Evolutionary conservation across 768 basidiomycete species (phyloP).

Genomic region (Kwoniella pini): DNA sequence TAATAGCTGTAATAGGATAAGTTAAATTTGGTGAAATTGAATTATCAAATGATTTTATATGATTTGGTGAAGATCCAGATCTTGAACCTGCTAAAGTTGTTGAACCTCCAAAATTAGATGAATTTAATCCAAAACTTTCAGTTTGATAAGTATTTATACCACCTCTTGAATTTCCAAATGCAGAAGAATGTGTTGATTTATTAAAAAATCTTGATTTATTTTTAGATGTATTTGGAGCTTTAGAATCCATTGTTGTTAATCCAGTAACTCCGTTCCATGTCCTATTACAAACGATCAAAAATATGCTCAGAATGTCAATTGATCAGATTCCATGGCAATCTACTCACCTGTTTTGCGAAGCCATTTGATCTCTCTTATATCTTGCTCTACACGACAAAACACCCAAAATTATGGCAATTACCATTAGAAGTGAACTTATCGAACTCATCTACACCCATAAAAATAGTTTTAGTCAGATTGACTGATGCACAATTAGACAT

Average conservation of each 20-base stretch:
- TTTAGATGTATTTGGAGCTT: slow-evolving; percentile 15
- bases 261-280: slow-evolving; percentile 38
- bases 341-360: slow-evolving; percentile 27
- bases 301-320: too few relatives aligned
- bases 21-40: background rate
- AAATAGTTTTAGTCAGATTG: too few relatives aligned
- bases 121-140: slow-evolving; percentile 25
- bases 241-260: slow-evolving; percentile 11
- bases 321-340: too few relatives aligned
- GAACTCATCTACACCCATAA: slow-evolving; percentile 48
- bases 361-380: slow-evolving; percentile 20
- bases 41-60: slow-evolving; percentile 4
- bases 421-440: slow-evolving; percentile 33
- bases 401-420: slow-evolving; percentile 31
- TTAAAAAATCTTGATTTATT: slow-evolving; percentile 22
- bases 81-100: slow-evolving; percentile 23
- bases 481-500: too few relatives aligned
- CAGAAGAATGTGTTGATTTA: slow-evolving; percentile 10
- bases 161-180: slow-evolving; percentile 25
- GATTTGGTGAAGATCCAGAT: too few relatives aligned
- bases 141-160: slow-evolving; percentile 19
- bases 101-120: slow-evolving; percentile 30
- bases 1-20: background rate
- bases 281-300: slow-evolving; percentile 7
- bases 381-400: slow-evolving; percentile 29